Base-by-base conservation (phyloP, 2,329 filamentous ascomycete genomes). In the Didymella sp. region DNA sequence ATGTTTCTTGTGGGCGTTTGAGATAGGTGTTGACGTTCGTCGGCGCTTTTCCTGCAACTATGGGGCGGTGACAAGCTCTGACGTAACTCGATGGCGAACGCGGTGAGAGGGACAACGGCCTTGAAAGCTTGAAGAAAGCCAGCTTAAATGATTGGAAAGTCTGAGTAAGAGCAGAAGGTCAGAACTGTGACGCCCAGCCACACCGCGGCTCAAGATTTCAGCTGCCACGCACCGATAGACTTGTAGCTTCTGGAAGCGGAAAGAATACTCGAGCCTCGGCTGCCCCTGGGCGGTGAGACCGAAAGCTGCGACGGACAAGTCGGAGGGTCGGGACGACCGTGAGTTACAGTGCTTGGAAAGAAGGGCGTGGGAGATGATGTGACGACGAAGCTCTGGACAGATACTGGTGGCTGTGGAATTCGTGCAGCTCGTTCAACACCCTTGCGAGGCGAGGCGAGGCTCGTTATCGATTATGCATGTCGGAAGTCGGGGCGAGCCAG, bases 211-310 rank as follows among this genome's bases (percentile, higher is more conserved):
- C 43, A 59, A 54, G 48, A 51, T 55, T 43, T 60, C 56, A 54
- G 54, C 60, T 55, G 56, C 50, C 43, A 61, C 51, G 56, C 52
- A 64, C 62, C 53, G 45, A 53, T 45, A 42, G 41, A 30, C 31
- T 27, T 40, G 52, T 54, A 42, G 51, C 54, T 66, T 67, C 59
- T 63, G 45, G 35, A 54, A 63, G 55, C 56, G 58, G 56, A 66
- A 61, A 53, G 58, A 61, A 38, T 21, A 51, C 50, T 53, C 56
- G 60, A 67, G 62, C 73, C 73, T 73, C 71, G 73, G 73, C 61
- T 72, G 63, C 70, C 67, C 68, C 71, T 74, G 72, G 73, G 55
- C 70, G 67, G 69, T 62, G 57, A 67, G 46, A 55, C 67, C 68
- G 68, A 67, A 52, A 57, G 54, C 33, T 58, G 55, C 42, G 53